phyloP scores from a whole-genome alignment of 495 filamentous ascomycete species.

The Gamarada debralockiae region DNA sequence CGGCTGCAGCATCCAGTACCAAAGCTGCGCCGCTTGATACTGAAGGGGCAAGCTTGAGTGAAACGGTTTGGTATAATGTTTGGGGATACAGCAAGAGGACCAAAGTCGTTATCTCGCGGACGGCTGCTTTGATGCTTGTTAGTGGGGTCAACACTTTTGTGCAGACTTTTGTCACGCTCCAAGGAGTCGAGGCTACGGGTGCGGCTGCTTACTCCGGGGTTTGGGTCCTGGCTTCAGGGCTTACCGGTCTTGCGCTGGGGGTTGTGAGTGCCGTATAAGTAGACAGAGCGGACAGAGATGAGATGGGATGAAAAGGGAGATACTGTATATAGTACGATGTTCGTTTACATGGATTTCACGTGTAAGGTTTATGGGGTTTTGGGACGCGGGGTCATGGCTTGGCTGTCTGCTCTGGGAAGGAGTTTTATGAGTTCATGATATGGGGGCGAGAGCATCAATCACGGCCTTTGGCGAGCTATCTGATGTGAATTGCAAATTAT shows the following conservation, averaged over 20 bases:
- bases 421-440: neutral
- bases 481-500: too few species aligned
- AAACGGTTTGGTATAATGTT: conserved; percentile 58
- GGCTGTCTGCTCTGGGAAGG: neutral
- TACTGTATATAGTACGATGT: neutral
- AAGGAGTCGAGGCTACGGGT: conserved; percentile 63
- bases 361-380: neutral
- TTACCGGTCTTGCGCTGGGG: conserved; percentile 53
- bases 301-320: neutral
- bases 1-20: conserved; percentile 39
- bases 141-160: conserved; percentile 61
- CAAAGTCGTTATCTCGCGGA: conserved; percentile 61
- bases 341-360: neutral
- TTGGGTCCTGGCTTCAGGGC: conserved; percentile 59
- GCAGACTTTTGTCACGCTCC: conserved; percentile 55
- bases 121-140: conserved; percentile 52
- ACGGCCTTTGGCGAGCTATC: too few species aligned
- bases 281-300: neutral
- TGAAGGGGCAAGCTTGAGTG: conserved; percentile 45
- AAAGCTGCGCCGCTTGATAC: conserved; percentile 43
- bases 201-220: conserved; percentile 65
- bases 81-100: conserved; percentile 60
- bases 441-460: too few species aligned
- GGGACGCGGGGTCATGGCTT: neutral
- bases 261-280: conserved; percentile 41